These are phyloP conservation scores for Suillus subaureus DNA, from an alignment of 768 basidiomycete genomes.

Conservation along the genomic window DNA sequence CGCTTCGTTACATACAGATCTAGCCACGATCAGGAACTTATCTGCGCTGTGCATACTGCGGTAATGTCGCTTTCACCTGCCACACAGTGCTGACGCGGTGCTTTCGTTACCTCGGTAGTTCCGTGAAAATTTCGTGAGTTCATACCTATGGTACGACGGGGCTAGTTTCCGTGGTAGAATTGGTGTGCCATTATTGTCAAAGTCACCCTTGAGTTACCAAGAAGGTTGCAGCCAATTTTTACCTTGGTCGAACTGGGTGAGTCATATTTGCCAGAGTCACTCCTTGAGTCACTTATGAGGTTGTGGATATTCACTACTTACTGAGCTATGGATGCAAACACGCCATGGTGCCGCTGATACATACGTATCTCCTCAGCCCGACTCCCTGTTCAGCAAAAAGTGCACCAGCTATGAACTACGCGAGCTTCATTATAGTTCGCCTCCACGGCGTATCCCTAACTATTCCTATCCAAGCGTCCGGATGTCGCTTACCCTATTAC, in stretches of 20 bases:
- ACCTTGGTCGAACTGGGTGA: not conserved
- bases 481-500: not conserved
- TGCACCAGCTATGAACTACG: not conserved
- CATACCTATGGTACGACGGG: not conserved
- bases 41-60: not conserved
- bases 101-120: not conserved
- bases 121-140: not conserved
- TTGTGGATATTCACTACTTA: not conserved
- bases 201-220: not conserved
- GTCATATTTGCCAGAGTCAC: not conserved
- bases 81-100: not conserved
- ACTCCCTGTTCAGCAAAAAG: not conserved
- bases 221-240: not conserved
- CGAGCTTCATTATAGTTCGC: not conserved
- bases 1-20: not conserved
- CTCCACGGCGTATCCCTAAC: not conserved
- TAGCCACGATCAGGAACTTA: not conserved
- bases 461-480: not conserved
- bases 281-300: not conserved
- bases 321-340: not conserved
- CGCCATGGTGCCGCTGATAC: not conserved
- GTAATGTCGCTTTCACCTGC: not conserved
- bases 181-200: not conserved
- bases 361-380: not conserved
- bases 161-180: not conserved